These are phyloP conservation scores for Calamus simplicifolius DNA, from an alignment of 176 grass and related monocot species.

Conservation along the genomic window DNA sequence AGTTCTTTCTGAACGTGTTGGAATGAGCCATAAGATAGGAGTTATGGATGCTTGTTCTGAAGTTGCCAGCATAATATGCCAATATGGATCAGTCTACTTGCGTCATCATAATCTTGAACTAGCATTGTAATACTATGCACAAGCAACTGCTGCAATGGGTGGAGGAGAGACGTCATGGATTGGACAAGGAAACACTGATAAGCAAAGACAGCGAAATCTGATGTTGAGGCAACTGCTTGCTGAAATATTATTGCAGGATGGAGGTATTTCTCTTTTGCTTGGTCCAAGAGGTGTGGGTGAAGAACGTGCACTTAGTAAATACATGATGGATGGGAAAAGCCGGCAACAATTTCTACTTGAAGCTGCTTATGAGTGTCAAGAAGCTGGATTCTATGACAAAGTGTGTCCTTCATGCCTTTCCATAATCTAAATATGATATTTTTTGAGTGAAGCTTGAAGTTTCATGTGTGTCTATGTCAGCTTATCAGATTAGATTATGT, in stretches of 20 bases:
- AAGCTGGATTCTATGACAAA: conserved; percentile 90
- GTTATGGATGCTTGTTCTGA: conserved; percentile 96
- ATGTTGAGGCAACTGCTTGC: conserved; percentile 85
- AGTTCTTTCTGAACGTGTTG: conserved; percentile 61
- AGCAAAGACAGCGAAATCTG: conserved; percentile 70
- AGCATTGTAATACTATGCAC: conserved; percentile 84
- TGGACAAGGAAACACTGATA: conserved; percentile 47
- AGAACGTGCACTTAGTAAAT: conserved; percentile 80
- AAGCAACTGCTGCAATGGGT: conserved; percentile 83
- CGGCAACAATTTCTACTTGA: conserved; percentile 82
- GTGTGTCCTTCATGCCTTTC: conserved; percentile 12
- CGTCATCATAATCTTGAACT: conserved; percentile 78
- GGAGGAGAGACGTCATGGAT: conserved; percentile 77
- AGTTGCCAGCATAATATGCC: conserved; percentile 66
- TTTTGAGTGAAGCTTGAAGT: no score
- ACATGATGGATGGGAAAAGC: conserved; percentile 77
- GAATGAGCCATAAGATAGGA: conserved; percentile 51
- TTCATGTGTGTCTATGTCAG: no score
- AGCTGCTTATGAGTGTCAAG: conserved; percentile 73
- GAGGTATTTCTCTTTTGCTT: conserved; percentile 80
- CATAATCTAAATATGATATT: no score
- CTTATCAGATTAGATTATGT: no score
- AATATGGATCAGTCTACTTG: conserved; percentile 83
- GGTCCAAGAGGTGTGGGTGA: conserved; percentile 87
- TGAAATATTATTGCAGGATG: conserved; percentile 82